Evolutionary conservation across 345 rosid genomes (phyloP), one percentile per base, ranked within the genome.

Genomic region (Boechera retrofracta): DNA sequence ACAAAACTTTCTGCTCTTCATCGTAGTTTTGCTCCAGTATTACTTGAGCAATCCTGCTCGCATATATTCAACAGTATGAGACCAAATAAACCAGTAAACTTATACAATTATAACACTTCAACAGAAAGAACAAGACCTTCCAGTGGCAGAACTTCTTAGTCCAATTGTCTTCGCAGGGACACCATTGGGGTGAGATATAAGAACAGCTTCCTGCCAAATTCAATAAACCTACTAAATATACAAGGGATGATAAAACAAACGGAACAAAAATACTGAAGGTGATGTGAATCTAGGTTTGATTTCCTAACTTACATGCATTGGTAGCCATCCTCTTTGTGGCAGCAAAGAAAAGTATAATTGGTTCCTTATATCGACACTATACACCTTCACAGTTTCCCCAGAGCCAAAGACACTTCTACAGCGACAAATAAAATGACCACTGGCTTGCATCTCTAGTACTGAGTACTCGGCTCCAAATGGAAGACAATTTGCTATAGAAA

Each of bases 281-380:
- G 55, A 73, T 56, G 64, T 47, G 71, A 78, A 39, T 48, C 29
- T 52, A 47, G 59, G 39, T 71, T 64, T 32, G 61, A 52, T 58
- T 61, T 51, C 38, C 64, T 24, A 68, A 77, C 84, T 84, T 79
- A 92, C 99, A 68, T 83, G 84, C 80, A 86, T 69, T 56, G 98
- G 97, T 35, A 85, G 82, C 99, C 99, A 95, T 75, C 94, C 96
- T 71, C 87, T 82, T 74, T 86, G 98, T 26, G 98, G 99, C 76
- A 89, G 86, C 66, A 95, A 82, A 39, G 97, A 84, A 45, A 95
- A 82, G 82, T 81, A 91, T 71, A 95, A 75, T 35, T 89, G 91
- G 51, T 79, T 91, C 78, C 88, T 79, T 72, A 89, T 85, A 80
- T 92, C 91, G 39, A 87, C 96, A 82, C 80, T 83, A 77, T 92